Percentiles rank a stretch among this genome's conserved stretches.
Conservation (phyloP, 768 basidiomycete genomes). For the Auriculariales sp. region DNA sequence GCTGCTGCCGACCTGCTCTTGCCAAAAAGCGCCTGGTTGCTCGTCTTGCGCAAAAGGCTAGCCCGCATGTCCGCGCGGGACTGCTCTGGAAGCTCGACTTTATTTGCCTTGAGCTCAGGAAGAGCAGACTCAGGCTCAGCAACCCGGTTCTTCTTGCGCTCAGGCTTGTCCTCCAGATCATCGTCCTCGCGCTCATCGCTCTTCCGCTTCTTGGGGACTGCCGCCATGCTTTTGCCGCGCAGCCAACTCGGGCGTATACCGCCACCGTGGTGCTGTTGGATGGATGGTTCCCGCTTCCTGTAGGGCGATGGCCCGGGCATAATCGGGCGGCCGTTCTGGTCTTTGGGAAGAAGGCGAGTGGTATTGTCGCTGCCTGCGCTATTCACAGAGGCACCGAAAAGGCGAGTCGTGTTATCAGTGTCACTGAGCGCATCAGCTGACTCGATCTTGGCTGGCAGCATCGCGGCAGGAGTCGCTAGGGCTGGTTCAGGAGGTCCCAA, state of each 20-base stretch:
- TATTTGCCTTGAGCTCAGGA: slow-evolving; percentile 1
- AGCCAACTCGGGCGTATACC: not conserved
- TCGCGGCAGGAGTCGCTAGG: not conserved
- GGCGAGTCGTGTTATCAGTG: not conserved
- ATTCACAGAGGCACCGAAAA: not conserved
- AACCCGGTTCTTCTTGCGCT: not conserved
- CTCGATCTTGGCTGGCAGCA: not conserved
- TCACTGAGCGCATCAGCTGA: not conserved
- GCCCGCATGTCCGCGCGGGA: no score
- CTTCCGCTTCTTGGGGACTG: not conserved
- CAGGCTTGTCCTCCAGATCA: not conserved
- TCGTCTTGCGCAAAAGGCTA: not conserved
- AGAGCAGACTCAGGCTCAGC: not conserved
- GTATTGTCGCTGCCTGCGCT: not conserved
- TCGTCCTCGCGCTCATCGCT: not conserved
- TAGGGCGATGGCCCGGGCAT: not conserved
- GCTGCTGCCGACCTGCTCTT: slow-evolving; percentile 52
- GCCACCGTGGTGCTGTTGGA: not conserved
- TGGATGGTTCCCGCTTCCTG: not conserved
- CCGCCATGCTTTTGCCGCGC: not conserved
- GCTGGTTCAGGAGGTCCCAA: not conserved
- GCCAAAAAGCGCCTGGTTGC: slow-evolving; percentile 23
- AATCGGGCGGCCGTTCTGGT: not conserved
- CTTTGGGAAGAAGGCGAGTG: not conserved
- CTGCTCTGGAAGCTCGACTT: slow-evolving; percentile 9